Base-by-base conservation (phyloP, 257 asterid genomes). In the Nemophila menziesii region DNA sequence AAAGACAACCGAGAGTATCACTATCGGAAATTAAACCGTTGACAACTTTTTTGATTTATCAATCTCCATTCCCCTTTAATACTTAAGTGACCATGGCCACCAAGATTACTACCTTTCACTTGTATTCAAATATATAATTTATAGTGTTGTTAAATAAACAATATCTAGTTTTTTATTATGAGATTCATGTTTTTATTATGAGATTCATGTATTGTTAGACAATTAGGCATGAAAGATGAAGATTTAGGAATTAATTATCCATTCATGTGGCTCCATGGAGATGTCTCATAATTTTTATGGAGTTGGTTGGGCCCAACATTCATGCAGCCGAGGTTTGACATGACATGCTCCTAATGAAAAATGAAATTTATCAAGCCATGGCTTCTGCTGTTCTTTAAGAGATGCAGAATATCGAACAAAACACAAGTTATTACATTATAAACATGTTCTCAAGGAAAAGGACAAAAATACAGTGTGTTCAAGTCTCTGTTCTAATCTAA, bases 11-110 rank as follows among this genome's bases (percentile, higher is more conserved):
- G n/a, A 66, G 92, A 65, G 94, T 78, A 39, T 82, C 94, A 23
- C 77, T 82, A 49, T 82, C 92, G 94, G 92, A 82, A 61, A 75
- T 82, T 15, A 92, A 82, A 65, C 92, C 94, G 48, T 54, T 82
- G 43, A 78, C 86, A 9, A 71, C 94, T 27, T 82, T 75, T 67
- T 80, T 84, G 13, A 78, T 79, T 82, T 79, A 76, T 67, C 81
- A 79, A 19, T 75, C 92, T 0, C 76, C 87, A 13, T 79, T 75
- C 55, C 63, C n/a, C 82, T 41, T 56, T 75, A 20, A 54, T 87
- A 48, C 78, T 79, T 26, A 82, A 79, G 66, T 82, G 94, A 33
- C 92, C 83, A n/a, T 75, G 94, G 92, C 86, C 86, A 15, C 47
- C 80, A 8, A 77, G 79, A 47, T 68, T 79, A 56, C 84, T 82